phyloP scores from a whole-genome alignment of 768 basidiomycete species.

The Pisolithus tinctorius region DNA sequence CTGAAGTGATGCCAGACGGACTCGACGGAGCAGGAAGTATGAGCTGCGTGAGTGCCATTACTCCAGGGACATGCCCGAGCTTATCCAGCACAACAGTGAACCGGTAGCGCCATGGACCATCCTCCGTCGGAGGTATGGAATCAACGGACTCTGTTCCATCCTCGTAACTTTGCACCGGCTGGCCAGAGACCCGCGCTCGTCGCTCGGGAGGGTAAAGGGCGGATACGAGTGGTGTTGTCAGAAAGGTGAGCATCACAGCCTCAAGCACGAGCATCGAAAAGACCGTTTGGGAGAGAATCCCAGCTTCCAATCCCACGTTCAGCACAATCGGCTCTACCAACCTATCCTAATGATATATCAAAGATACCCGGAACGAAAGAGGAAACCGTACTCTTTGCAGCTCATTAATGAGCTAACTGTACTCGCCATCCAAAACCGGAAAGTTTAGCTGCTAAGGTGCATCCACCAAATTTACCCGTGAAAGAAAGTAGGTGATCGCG shows the following conservation, averaged over 20 bases:
- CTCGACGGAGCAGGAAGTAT: conserved; percentile 39
- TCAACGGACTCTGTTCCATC: conserved; percentile 20
- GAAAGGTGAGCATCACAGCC: conserved; percentile 74
- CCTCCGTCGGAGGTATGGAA: conserved; percentile 7
- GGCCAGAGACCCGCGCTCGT: conserved; percentile 23
- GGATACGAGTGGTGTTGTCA: conserved; percentile 74
- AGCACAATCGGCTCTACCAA: conserved; percentile 93
- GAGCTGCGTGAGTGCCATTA: conserved; percentile 87
- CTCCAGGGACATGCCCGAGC: conserved; percentile 79
- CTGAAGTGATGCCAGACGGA: conserved; percentile 4
- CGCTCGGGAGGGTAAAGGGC: conserved; percentile 59
- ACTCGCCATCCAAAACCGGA: conserved; percentile 64
- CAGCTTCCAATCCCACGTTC: conserved; percentile 83
- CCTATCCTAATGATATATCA: conserved; percentile 29
- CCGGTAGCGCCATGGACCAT: conserved; percentile 40
- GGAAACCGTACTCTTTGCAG: conserved; percentile 69
- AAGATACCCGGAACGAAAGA: neutral
- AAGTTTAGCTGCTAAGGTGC: conserved; percentile 58
- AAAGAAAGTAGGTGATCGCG: conserved; percentile 78
- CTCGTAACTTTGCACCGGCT: conserved; percentile 6
- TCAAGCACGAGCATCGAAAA: conserved; percentile 96
- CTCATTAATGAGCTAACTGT: conserved; percentile 92
- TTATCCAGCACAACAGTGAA: conserved; percentile 88
- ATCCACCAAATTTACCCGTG: conserved; percentile 84
- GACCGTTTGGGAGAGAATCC: conserved; percentile 67